phyloP scores from a whole-genome alignment of 768 basidiomycete genomes.

The Pholiota microspora region DNA sequence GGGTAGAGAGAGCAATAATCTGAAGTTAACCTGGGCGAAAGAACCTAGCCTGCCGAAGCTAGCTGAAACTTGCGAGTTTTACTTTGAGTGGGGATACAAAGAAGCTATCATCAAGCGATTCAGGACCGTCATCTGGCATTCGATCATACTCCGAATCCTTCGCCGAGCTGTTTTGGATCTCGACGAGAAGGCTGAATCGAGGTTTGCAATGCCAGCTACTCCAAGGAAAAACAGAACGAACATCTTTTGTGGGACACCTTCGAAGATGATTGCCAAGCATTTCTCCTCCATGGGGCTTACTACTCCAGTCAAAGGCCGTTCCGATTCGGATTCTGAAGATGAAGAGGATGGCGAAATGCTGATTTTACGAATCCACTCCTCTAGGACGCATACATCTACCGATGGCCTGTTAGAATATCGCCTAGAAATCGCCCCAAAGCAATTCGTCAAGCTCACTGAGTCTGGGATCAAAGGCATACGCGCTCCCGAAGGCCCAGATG shows the following conservation, averaged over 20 bases:
- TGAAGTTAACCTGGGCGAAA: constrained; percentile 41
- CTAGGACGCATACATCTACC: constrained; percentile 66
- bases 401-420: constrained; percentile 78
- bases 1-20: constrained; percentile 36
- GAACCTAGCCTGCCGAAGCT: constrained; percentile 73
- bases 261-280: constrained; percentile 54
- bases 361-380: constrained; percentile 64
- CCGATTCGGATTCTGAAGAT: constrained; percentile 28
- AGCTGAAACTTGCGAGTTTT: constrained; percentile 79
- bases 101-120: constrained; percentile 84
- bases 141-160: constrained; percentile 66
- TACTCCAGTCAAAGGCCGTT: constrained; percentile 20
- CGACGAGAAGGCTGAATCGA: constrained; percentile 28
- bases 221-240: constrained; percentile 31
- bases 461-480: constrained; percentile 66
- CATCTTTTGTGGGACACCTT: constrained; percentile 41
- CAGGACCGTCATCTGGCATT: constrained; percentile 79
- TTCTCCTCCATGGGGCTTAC: constrained; percentile 46
- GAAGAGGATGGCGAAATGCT: constrained; percentile 40
- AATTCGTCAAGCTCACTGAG: constrained; percentile 63
- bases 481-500: constrained; percentile 41
- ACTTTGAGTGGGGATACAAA: constrained; percentile 91
- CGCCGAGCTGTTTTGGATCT: constrained; percentile 58
- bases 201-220: constrained; percentile 28
- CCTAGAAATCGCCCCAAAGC: constrained; percentile 67